Conservation (phyloP, 75 land plant species). For the Ceratopteris richardii region DNA sequence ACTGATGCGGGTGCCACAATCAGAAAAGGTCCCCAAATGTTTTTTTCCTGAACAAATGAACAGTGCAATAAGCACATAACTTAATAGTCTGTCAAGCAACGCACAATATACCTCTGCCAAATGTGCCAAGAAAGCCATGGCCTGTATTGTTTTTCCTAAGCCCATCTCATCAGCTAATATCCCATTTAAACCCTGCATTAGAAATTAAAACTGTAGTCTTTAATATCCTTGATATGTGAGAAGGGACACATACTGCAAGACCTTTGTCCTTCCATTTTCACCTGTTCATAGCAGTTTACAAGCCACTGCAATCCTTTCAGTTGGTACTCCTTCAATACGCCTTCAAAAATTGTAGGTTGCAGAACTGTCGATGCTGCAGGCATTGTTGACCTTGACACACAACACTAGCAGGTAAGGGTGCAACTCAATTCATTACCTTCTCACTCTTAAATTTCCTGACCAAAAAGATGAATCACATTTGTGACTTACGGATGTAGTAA, state of each 20-base stretch:
- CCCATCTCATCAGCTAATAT: constrained; percentile 99
- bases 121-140: constrained; percentile 96
- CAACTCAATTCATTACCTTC: background rate
- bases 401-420: background rate
- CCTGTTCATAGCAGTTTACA: constrained; percentile 99
- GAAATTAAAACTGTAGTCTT: background rate
- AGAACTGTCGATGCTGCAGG: constrained; percentile 82
- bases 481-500: constrained; percentile 77
- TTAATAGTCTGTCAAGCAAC: background rate
- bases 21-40: constrained; percentile 98
- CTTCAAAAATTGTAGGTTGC: constrained; percentile 76
- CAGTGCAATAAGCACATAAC: background rate
- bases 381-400: constrained; percentile 59
- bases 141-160: constrained; percentile 94
- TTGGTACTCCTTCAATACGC: constrained; percentile 88
- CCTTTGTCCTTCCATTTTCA: constrained; percentile 16
- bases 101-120: constrained; percentile 92
- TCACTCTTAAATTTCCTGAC: no score
- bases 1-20: constrained; percentile 98
- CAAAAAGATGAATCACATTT: background rate
- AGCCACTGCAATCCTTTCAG: constrained; percentile 98
- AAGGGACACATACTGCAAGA: no score
- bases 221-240: no score
- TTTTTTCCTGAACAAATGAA: constrained; percentile 61
- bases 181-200: constrained; percentile 83